Evolutionary conservation across 2,329 filamentous ascomycete species (phyloP).

Genomic region (Hansfordia pulvinata): DNA sequence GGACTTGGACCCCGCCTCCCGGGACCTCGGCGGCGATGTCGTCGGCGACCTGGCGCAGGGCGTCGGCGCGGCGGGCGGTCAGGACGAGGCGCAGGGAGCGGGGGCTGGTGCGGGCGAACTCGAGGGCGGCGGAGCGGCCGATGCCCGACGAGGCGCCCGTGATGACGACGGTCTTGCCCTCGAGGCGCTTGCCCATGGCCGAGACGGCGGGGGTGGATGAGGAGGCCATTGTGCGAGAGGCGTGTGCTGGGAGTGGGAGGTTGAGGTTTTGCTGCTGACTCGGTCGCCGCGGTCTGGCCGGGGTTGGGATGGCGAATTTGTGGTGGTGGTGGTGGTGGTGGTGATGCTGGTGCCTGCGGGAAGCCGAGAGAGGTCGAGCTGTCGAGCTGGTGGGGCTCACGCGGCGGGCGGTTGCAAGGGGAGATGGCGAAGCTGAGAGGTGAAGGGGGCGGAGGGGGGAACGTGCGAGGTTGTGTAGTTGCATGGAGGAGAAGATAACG

Average conservation of each 20-base stretch:
- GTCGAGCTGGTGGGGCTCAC: neutral
- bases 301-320: too few relatives aligned
- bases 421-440: neutral
- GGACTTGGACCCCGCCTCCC: slow-evolving; percentile 68
- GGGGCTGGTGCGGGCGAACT: slow-evolving; percentile 79
- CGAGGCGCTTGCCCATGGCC: slow-evolving; percentile 67
- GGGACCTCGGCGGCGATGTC: slow-evolving; percentile 66
- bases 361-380: neutral
- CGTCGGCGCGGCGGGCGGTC: slow-evolving; percentile 75
- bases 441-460: neutral
- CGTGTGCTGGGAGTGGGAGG: too few relatives aligned
- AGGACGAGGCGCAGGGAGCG: slow-evolving; percentile 71
- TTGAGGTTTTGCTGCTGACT: too few relatives aligned
- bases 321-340: slow-evolving; percentile 1
- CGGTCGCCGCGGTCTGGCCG: too few relatives aligned
- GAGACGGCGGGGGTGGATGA: too few relatives aligned
- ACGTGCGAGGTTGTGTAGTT: neutral
- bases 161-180: slow-evolving; percentile 83
- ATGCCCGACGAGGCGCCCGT: slow-evolving; percentile 93
- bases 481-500: neutral
- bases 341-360: neutral
- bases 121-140: slow-evolving; percentile 68
- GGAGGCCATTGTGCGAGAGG: slow-evolving; percentile 28
- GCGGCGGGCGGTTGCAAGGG: neutral
- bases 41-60: slow-evolving; percentile 59